Evolutionary conservation across 768 basidiomycete species (phyloP), one percentile per base, ranked within the genome.

Genomic region (Sporobolomyces roseus): DNA sequence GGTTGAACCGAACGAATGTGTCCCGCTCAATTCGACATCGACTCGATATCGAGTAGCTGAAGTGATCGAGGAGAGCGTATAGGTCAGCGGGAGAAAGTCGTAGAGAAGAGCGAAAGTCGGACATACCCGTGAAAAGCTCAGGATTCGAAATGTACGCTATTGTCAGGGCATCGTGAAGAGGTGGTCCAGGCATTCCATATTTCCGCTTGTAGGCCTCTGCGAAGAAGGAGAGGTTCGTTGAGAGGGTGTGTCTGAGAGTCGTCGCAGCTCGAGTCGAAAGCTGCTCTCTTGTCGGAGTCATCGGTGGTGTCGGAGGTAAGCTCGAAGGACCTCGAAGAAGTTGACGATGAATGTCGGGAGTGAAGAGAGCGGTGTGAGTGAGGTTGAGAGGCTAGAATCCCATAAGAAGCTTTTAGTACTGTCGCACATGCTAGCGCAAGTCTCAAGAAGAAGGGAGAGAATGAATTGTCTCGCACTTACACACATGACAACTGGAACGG

Each of bases 181-280:
- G 92, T 12, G 92, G 91, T 0, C 91, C 92, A 41, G 87, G 82
- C 78, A 93, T 92, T 27, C 85, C 86, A 71, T 90, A 93, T 0
- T 85, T 87, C 3, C 83, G 80, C 74, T 85, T 84, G 79, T 93
- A 73, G 13, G 74, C 66, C 6, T 84, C 83, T 9, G 88, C 86
- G 73, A 92, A 92, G 79, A 84, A 90, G 53, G 78, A 81, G 68
- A 92, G 81, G 33, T 91, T 79, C 0, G 88, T 90, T 3, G 87
- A 90, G 16, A 92, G 79, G 38, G 85, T 87, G 74, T 85, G 83
- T 16, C 90, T 83, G 25, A 64, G 83, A 56, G 81, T 82, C 1
- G 80, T 80, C 2, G 73, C 65, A 1, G 82, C 77, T 2, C 58
- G 43, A 38, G 32, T 48, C 27, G 58, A 33, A 16, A 33, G 58